Percentiles rank a stretch among this genome's conserved stretches.
Conservation (phyloP, 2,329 filamentous ascomycete genomes). For the Westerdykella sp. region DNA sequence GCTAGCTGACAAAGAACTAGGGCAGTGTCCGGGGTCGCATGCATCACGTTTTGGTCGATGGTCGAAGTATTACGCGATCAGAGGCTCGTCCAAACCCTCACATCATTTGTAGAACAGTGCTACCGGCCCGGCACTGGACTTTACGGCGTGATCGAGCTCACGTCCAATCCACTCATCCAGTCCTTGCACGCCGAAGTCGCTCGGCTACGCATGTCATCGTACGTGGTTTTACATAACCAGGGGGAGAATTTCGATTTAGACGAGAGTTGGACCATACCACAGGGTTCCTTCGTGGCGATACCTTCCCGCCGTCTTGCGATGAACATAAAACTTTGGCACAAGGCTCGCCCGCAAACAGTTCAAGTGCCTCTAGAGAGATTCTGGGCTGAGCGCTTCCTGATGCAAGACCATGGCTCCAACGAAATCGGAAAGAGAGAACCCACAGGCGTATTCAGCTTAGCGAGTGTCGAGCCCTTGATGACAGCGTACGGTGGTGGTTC, state of each 20-base stretch:
- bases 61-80: slow-evolving; percentile 20
- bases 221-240: slow-evolving; percentile 8
- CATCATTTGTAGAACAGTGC: slow-evolving; percentile 6
- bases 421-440: background rate
- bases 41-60: slow-evolving; percentile 20
- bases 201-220: slow-evolving; percentile 16
- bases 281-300: slow-evolving; percentile 10
- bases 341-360: slow-evolving; percentile 10
- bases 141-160: slow-evolving; percentile 15
- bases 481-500: slow-evolving; percentile 6
- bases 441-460: slow-evolving; percentile 10
- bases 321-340: slow-evolving; percentile 19
- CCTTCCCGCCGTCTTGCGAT: slow-evolving; percentile 22
- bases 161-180: slow-evolving; percentile 14
- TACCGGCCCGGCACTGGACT: slow-evolving; percentile 5
- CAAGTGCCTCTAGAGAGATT: slow-evolving; percentile 20
- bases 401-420: slow-evolving; percentile 5
- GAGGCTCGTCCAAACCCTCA: slow-evolving; percentile 13
- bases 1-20: slow-evolving; percentile 10
- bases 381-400: slow-evolving; percentile 23
- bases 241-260: slow-evolving; percentile 14
- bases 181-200: slow-evolving; percentile 22
- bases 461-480: slow-evolving; percentile 12
- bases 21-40: slow-evolving; percentile 10
- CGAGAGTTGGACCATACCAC: slow-evolving; percentile 16